Base-by-base conservation (phyloP, 495 filamentous ascomycete genomes). In the Amorphotheca resinae region DNA sequence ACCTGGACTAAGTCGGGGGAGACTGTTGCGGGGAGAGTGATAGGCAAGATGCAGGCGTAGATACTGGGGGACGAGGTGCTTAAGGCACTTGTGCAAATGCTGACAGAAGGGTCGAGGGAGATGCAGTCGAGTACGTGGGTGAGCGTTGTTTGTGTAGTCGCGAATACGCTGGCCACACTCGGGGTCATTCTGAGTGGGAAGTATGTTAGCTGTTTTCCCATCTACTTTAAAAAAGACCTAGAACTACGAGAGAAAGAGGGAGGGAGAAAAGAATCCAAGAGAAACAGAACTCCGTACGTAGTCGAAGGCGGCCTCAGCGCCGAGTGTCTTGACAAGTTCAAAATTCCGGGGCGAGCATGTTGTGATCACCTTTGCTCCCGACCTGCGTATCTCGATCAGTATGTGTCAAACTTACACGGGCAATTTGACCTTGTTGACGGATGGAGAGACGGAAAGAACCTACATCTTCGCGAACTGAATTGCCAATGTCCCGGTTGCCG, bases 281-380 rank as follows among this genome's bases (percentile, higher is more conserved):
- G n/a, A n/a, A n/a, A n/a, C n/a, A 15, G 42, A 45, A 5, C 58
- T n/a, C n/a, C n/a, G n/a, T n/a, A n/a, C 57, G 55, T 82, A 79
- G 54, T 83, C 76, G 34, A 78, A 72, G 1, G 66, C 72, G 16
- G 61, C 42, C 14, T 41, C 60, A 0, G 77, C 78, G 4, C 79
- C 76, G 0, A 77, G 61, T 1, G 40, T 48, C 46, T 64, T 66
- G 31, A 72, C 56, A 35, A 65, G 67, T 0, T 64, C 64, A 30
- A 72, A 66, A 54, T 81, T 80, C 46, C 64, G 64, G 0, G 59
- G 54, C 1, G 67, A 70, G 1, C 70, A 63, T 0, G 73, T 77
- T 0, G 68, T 60, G 37, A 79, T 55, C 2, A 80, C 76, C 11
- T 70, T 63, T 22, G 69, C 70, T 1, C 79, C 79, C 0, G 76